Evolutionary conservation across 2,329 filamentous ascomycete species (phyloP).

Genomic region (Scedosporium aurantiacum): DNA sequence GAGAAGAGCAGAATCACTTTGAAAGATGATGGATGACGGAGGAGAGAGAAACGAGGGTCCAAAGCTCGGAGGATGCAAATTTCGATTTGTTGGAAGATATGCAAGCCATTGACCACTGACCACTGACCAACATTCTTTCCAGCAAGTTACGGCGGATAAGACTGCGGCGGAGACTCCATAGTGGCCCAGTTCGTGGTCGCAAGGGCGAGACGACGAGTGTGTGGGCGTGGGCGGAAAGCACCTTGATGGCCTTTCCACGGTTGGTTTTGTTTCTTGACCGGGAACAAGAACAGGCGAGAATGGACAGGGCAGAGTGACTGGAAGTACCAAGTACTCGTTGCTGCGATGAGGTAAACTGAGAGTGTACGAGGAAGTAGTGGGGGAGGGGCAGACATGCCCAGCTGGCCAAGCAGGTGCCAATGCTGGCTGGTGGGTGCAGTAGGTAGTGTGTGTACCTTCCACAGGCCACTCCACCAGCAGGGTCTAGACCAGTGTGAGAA

Average conservation of each 20-base stretch:
- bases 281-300: not conserved
- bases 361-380: not conserved
- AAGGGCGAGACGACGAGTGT: not conserved
- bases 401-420: not conserved
- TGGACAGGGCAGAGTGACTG: not conserved
- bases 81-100: not conserved
- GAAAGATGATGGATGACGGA: not conserved
- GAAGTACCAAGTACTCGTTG: not conserved
- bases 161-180: not conserved
- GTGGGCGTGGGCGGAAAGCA: constrained; percentile 5
- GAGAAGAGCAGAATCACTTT: not conserved
- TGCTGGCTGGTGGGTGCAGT: too few species aligned
- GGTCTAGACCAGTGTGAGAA: not conserved
- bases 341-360: too few species aligned
- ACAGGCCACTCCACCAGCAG: too few species aligned
- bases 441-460: too few species aligned
- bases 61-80: not conserved
- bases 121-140: not conserved
- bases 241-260: constrained; percentile 6
- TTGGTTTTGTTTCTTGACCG: constrained; percentile 1
- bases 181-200: not conserved
- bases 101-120: not conserved
- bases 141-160: not conserved
- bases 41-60: not conserved
- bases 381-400: not conserved